Percentiles rank a stretch among this genome's conserved stretches.
Evolutionary conservation across 192 early-diverging fungal genomes (phyloP).

Genomic region (Funneliformis geosporum): DNA sequence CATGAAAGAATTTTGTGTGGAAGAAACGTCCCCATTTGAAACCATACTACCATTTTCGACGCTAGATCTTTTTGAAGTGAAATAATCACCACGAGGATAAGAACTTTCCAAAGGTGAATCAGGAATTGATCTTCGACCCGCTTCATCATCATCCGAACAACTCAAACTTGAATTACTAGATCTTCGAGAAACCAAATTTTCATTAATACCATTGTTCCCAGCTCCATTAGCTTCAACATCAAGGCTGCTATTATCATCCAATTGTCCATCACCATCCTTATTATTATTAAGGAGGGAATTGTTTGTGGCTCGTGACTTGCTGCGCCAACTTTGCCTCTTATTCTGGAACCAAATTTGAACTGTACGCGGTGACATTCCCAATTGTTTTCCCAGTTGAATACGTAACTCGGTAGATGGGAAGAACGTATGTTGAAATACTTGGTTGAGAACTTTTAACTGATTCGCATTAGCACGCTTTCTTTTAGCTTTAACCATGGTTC

Average conservation of each 20-base stretch:
- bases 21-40: neutral
- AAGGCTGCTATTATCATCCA: neutral
- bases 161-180: constrained; percentile 22
- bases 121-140: neutral
- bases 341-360: constrained; percentile 99
- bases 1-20: neutral
- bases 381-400: constrained; percentile 70
- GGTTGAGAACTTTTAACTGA: constrained; percentile 75
- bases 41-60: neutral
- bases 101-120: constrained; percentile 1
- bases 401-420: constrained; percentile 86
- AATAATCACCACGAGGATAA: constrained; percentile 11
- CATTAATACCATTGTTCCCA: neutral
- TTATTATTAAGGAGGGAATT: neutral
- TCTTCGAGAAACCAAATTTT: neutral
- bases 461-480: constrained; percentile 79
- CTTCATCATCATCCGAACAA: constrained; percentile 22
- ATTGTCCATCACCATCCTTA: neutral
- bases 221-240: neutral
- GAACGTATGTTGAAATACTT: constrained; percentile 73
- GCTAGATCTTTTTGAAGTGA: neutral
- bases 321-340: constrained; percentile 69
- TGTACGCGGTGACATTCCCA: constrained; percentile 87
- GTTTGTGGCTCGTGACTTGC: neutral
- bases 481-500: constrained; percentile 58